Base-by-base conservation (phyloP, 2,329 filamentous ascomycete species). In the Talaromyces rugulosus region DNA sequence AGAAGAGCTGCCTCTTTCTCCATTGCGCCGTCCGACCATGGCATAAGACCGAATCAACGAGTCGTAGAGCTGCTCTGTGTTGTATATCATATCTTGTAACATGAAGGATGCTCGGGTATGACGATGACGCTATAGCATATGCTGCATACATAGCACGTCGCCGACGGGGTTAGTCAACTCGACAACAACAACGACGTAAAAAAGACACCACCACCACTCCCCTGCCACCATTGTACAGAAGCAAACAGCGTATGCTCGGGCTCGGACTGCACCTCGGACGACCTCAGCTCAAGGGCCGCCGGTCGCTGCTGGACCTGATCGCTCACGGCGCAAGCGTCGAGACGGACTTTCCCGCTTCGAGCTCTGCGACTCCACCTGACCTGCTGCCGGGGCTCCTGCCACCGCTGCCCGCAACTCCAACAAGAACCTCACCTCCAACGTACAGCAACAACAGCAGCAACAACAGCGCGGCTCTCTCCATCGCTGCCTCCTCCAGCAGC, bases 261-360 rank as follows among this genome's bases (percentile, higher is more conserved):
- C 40, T 62, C 36, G 61, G 56, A 47, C 53, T 62, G 16, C 50
- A 53, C 18, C 73, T 85, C 68, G 80, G 75, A 64, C 72, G 83
- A 71, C 85, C 83, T 72, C 81, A 80, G 74, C 75, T 88, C 66
- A 83, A 80, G 80, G 76, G 81, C 72, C 83, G 85, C 67, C 83
- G 85, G 59, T 89, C 86, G 57, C 78, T 89, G 66, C 79, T 87
- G 72, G 85, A 89, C 70, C 80, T 89, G 68, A 80, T 89, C 67
- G 75, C 77, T 62, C 77, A 79, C 68, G 77, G 78, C 66, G 80
- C 80, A 68, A 79, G 81, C 40, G 53, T 56, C 18, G 40, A 33
- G 27, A 75, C 62, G 71, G 44, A 56, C 58, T 28, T n/a, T 53
- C 33, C 34, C 33, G 55, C 36, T 44, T 50, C 61, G 66, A 40